Evolutionary conservation across 2,329 filamentous ascomycete genomes (phyloP), one percentile per base, ranked within the genome.

Genomic region (Nemania sp.): DNA sequence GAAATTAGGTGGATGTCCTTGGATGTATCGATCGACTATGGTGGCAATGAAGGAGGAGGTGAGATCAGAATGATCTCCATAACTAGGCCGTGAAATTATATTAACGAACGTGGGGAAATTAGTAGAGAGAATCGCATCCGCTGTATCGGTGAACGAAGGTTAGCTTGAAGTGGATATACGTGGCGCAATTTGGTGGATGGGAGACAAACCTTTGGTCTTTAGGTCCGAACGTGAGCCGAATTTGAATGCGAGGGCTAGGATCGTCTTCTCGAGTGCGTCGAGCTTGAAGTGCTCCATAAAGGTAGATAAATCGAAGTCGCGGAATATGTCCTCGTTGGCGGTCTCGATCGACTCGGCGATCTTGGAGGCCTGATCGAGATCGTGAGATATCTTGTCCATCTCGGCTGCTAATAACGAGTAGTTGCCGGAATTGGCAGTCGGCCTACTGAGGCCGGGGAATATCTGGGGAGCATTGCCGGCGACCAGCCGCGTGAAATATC

Each of bases 201-300:
- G 25, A 13, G 52, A 46, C 74, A 71, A 77, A 96, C 94, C 94
- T 86, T 97, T 98, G 5, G 89, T 89, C 72, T 92, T 91, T 54
- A 99, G 79, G 74, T 97, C 93, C 59, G 87, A 79, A 69, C 91
- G 92, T 42, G 85, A 85, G n/a, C 88, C 88, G 63, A 88, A 85
- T 76, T 94, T 96, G 76, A 97, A 97, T 4, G 94, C 92, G 59
- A 97, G 81, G 51, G 92, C 91, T 65, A 99, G 83, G 63, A 96
- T 85, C 42, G 91, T 91, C 81, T 96, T 96, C 71, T 92, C 87
- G 48, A 97, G 77, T 10, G 92, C 87, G 77, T 97, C 93, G 55
- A 97, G 83, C 74, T 93, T 92, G 81, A 99, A 99, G 75, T 98
- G 93, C 65, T 96, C 90, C 82, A 98, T 88, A 74, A 99, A 98